These are phyloP conservation scores for Apiospora koreana DNA, from an alignment of 2,329 filamentous ascomycete genomes.

Conservation along the genomic window DNA sequence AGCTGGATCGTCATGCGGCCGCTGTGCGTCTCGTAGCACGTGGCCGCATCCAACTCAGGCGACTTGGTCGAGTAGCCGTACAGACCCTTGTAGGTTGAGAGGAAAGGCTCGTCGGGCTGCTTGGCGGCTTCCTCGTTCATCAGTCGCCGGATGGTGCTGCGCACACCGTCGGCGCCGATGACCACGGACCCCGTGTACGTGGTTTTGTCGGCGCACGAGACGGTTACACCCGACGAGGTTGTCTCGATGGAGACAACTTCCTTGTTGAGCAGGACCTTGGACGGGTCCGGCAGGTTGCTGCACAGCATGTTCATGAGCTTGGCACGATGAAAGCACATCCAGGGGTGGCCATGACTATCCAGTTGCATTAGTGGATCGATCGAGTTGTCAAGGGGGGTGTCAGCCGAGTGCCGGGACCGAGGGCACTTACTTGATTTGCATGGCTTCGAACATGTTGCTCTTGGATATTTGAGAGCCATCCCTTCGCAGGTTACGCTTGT, in stretches of 20 bases:
- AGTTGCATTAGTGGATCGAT: neutral
- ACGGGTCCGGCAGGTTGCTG: slow-evolving; percentile 19
- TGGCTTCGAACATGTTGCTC: slow-evolving; percentile 19
- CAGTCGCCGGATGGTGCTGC: slow-evolving; percentile 35
- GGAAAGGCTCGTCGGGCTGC: slow-evolving; percentile 22
- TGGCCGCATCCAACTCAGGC: slow-evolving; percentile 13
- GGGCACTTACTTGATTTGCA: slow-evolving; percentile 20
- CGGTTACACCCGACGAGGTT: slow-evolving; percentile 13
- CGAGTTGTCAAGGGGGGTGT: neutral
- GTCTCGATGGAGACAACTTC: slow-evolving; percentile 16
- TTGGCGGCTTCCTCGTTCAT: slow-evolving; percentile 28
- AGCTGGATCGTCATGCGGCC: slow-evolving; percentile 25
- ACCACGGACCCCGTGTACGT: slow-evolving; percentile 38
- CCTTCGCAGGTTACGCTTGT: slow-evolving; percentile 15
- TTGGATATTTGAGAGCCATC: slow-evolving; percentile 16
- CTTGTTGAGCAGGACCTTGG: slow-evolving; percentile 15
- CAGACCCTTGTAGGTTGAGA: slow-evolving; percentile 26
- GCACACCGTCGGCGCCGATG: slow-evolving; percentile 44
- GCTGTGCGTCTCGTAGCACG: slow-evolving; percentile 19
- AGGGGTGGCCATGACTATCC: slow-evolving; percentile 26
- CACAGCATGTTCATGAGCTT: slow-evolving; percentile 24
- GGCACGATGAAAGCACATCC: slow-evolving; percentile 25
- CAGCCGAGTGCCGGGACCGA: neutral
- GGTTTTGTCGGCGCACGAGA: slow-evolving; percentile 34
- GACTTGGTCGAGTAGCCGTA: slow-evolving; percentile 19